Evolutionary conservation across 306 rosid species (phyloP), one percentile per base, ranked within the genome.

Genomic region (Astragalus membranaceus): DNA sequence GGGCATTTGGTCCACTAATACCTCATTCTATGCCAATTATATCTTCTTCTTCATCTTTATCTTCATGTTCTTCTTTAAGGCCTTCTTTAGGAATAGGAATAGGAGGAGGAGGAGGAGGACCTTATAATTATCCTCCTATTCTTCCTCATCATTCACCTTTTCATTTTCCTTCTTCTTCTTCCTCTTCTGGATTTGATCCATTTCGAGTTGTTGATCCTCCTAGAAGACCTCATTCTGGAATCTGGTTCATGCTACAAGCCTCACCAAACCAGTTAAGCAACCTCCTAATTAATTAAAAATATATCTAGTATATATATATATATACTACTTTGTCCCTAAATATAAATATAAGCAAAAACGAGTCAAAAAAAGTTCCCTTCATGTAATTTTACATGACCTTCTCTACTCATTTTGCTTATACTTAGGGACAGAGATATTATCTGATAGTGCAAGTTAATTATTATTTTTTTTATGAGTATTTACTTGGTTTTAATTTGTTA

Each of bases 211-310:
- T 88, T 49, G 86, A 86, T 77, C 97, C 97, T 84, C 99, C 99
- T 2, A 70, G 86, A 13, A 75, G 97, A 70, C 95, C 96, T 51
- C 92, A 86, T 72, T 95, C 97, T 5, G 99, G 99, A 79, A 82
- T 95, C 39, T 95, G 99, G 99, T 95, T 95, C 29, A 87, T 76
- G 85, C 87, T 95, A 5, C 96, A 86, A 88, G 97, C 97, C n/a
- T 87, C 92, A 10, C 95, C 76, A 55, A 84, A 89, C 67, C 99
- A 87, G 99, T 95, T 95, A 85, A 85, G 96, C 8, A 1, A 35
- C 4, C 7, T 35, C 5, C 65, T 72, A 67, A 32, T 14, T 48
- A 46, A n/a, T n/a, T n/a, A n/a, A n/a, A n/a, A n/a, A n/a, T n/a
- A n/a, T n/a, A n/a, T n/a, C n/a, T n/a, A n/a, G n/a, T n/a, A n/a